These are phyloP conservation scores for Solanum corneliomulleri DNA, from an alignment of 257 asterid genomes.

Conservation along the genomic window DNA sequence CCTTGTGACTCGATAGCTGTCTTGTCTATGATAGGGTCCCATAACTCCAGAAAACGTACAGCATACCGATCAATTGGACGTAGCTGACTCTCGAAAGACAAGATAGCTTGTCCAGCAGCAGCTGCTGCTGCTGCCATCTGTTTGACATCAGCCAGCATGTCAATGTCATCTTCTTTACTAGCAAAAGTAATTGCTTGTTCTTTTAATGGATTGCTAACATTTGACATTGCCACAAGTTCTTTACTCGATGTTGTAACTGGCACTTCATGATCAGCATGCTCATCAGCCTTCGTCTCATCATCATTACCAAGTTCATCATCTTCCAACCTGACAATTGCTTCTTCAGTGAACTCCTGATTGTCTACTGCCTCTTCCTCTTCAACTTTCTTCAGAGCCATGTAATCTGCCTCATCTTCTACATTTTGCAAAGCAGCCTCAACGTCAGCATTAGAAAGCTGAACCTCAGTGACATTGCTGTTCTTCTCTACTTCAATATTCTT, in stretches of 20 bases:
- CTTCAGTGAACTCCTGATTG: conserved; percentile 97
- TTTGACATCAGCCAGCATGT: conserved; percentile 92
- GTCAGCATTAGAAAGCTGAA: conserved; percentile 61
- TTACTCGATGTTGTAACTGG: conserved; percentile 26
- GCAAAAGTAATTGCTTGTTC: conserved; percentile 37
- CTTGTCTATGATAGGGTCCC: conserved; percentile 94
- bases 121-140: conserved; percentile 99
- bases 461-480: conserved; percentile 35
- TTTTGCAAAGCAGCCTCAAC: conserved; percentile 93
- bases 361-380: conserved; percentile 99
- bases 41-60: conserved; percentile 69
- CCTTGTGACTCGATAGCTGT: conserved; percentile 42
- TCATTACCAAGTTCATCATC: conserved; percentile 89
- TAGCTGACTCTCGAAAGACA: conserved; percentile 76
- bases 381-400: conserved; percentile 96
- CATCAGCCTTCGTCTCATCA: conserved; percentile 69
- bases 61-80: conserved; percentile 97
- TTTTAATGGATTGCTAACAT: conserved; percentile 34
- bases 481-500: conserved; percentile 31
- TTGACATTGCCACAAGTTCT: conserved; percentile 13
- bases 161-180: conserved; percentile 72
- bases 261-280: conserved; percentile 37
- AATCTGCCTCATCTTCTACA: conserved; percentile 99
- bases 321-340: conserved; percentile 68
- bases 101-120: conserved; percentile 80